Evolutionary conservation across 2,329 filamentous ascomycete genomes (phyloP).

Genomic region (Cercospora sp.): DNA sequence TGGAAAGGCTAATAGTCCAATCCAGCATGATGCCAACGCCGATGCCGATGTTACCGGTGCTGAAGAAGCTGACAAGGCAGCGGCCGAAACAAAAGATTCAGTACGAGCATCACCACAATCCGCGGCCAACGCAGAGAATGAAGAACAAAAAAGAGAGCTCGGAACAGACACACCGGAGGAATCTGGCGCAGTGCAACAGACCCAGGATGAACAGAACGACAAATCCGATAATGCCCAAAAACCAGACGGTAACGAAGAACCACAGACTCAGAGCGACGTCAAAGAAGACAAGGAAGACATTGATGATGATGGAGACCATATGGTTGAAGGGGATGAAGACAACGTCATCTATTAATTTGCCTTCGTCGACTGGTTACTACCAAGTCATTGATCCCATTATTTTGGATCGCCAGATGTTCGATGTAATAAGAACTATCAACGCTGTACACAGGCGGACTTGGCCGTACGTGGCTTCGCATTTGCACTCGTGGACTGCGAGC

Average conservation of each 20-base stretch:
- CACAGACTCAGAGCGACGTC: slow-evolving; percentile 22
- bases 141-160: neutral
- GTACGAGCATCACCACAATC: neutral
- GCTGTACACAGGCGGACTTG: neutral
- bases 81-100: neutral
- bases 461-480: neutral
- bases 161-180: neutral
- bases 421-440: too few relatives aligned
- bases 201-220: slow-evolving; percentile 13
- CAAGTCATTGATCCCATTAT: neutral
- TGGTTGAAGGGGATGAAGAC: slow-evolving; percentile 84
- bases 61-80: neutral
- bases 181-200: neutral
- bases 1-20: neutral
- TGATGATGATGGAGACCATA: slow-evolving; percentile 67
- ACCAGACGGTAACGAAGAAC: slow-evolving; percentile 23
- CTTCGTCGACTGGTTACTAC: neutral
- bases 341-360: slow-evolving; percentile 77
- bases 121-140: neutral
- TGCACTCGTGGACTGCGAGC: neutral
- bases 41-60: neutral
- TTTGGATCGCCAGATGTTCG: neutral
- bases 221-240: neutral
- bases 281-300: slow-evolving; percentile 49
- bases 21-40: neutral